Evolutionary conservation across 129 eudicot genomes (phyloP).

Genomic region (Escallonia rubra): DNA sequence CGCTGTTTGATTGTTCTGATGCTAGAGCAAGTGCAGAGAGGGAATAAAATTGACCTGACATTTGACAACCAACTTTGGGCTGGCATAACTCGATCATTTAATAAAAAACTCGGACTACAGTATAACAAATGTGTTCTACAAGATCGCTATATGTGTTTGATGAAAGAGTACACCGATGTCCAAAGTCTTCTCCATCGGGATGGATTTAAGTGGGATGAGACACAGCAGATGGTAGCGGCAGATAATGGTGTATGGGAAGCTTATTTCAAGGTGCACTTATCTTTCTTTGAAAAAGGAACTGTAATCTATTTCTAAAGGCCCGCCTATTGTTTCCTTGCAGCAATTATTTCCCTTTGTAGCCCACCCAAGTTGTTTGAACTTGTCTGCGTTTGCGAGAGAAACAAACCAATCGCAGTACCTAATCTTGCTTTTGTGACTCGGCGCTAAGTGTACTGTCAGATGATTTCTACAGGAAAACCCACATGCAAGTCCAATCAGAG

Average conservation of each 20-base stretch:
- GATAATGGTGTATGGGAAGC: slow-evolving; percentile 42
- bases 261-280: slow-evolving; percentile 32
- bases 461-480: slow-evolving; percentile 41
- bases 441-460: no score
- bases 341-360: no score
- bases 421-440: no score
- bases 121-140: slow-evolving; percentile 22
- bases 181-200: slow-evolving; percentile 26
- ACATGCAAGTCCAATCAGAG: slow-evolving; percentile 28
- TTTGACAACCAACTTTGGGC: slow-evolving; percentile 35
- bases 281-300: no score
- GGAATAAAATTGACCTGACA: slow-evolving; percentile 42
- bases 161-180: slow-evolving; percentile 37
- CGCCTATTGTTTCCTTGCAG: no score
- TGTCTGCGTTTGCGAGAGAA: no score
- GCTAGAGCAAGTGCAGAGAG: slow-evolving; percentile 40
- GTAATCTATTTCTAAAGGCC: no score
- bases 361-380: no score
- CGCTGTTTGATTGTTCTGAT: slow-evolving; percentile 37
- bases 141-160: slow-evolving; percentile 27
- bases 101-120: slow-evolving; percentile 27
- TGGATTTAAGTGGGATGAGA: slow-evolving; percentile 44
- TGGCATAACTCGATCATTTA: slow-evolving; percentile 25
- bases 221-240: slow-evolving; percentile 32
- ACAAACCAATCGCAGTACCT: no score